These are phyloP conservation scores for Funneliformis mosseae DNA, from an alignment of 192 early-diverging fungal genomes.

Conservation along the genomic window DNA sequence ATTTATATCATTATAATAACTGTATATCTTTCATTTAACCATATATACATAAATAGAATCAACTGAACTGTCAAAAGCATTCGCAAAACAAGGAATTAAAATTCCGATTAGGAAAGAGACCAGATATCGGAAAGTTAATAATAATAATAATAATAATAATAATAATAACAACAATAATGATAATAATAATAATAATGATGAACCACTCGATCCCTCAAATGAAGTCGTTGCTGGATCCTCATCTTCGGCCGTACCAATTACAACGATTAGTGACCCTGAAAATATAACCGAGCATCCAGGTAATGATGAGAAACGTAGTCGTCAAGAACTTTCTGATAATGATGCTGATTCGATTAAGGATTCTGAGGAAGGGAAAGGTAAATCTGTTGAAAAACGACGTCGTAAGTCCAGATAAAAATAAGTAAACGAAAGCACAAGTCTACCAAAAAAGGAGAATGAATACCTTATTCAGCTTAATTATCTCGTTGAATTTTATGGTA, in stretches of 20 bases:
- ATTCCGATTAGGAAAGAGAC: constrained; percentile 71
- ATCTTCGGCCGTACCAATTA: neutral
- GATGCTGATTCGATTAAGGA: neutral
- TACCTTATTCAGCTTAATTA: no score
- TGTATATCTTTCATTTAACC: neutral
- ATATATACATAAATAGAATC: constrained; percentile 56
- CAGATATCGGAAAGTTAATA: constrained; percentile 12
- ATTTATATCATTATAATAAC: neutral
- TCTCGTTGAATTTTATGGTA: no score
- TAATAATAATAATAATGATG: neutral
- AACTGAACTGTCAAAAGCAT: constrained; percentile 70
- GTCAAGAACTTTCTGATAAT: neutral
- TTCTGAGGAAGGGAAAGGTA: constrained; percentile 1
- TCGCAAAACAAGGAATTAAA: constrained; percentile 78
- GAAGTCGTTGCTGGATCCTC: neutral
- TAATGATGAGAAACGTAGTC: constrained; percentile 1
- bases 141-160: no score
- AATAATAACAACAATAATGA: no score
- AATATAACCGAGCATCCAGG: neutral
- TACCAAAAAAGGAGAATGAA: no score
- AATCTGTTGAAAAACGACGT: neutral
- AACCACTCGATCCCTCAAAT: neutral
- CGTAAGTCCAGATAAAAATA: neutral
- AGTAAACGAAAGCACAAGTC: no score
- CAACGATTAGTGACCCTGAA: constrained; percentile 6